phyloP scores from a whole-genome alignment of 148 eudicot genomes.

The Rhododendron kiyosumense region DNA sequence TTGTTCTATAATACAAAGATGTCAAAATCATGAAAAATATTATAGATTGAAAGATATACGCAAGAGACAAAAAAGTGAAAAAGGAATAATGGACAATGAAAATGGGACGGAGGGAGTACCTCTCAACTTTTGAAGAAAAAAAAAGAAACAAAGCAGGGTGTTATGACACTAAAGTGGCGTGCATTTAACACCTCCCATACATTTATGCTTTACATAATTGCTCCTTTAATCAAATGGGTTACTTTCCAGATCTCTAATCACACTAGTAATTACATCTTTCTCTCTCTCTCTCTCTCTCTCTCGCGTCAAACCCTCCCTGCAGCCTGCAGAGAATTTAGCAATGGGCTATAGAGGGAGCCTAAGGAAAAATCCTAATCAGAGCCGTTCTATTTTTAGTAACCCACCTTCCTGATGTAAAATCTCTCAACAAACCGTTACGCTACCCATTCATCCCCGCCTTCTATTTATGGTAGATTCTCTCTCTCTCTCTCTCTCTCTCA shows the following conservation, averaged over 20 bases:
- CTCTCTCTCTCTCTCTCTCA: background rate
- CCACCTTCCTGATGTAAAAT: background rate
- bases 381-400: background rate
- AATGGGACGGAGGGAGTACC: no score
- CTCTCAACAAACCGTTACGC: background rate
- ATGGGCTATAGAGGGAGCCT: background rate
- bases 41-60: no score
- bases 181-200: background rate
- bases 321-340: background rate
- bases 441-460: background rate
- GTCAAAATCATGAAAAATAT: no score
- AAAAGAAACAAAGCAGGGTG: background rate
- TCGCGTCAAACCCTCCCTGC: background rate
- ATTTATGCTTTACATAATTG: background rate
- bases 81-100: no score
- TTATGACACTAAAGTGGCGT: background rate
- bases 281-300: background rate
- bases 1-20: no score
- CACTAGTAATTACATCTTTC: no score
- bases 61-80: no score
- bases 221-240: background rate
- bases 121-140: no score
- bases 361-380: background rate
- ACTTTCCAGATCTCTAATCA: background rate
- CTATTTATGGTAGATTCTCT: constrained; percentile 6